These are phyloP conservation scores for Suillus discolor DNA, from an alignment of 768 basidiomycete species.

Conservation along the genomic window DNA sequence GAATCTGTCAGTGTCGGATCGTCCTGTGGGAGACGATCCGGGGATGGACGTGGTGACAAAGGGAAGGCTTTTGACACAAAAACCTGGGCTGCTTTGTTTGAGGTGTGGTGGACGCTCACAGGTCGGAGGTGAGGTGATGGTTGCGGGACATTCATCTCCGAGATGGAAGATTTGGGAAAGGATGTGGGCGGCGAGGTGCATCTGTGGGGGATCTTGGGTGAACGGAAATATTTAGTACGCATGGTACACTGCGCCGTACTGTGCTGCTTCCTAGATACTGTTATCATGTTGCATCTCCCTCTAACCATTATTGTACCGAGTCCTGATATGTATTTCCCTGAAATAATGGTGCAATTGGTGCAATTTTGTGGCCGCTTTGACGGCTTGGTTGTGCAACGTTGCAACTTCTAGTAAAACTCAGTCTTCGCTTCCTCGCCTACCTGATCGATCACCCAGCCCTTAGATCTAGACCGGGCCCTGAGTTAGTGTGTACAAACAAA, in stretches of 20 bases:
- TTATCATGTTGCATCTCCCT: conserved; percentile 32
- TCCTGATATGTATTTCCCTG: conserved; percentile 45
- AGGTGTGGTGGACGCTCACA: conserved; percentile 66
- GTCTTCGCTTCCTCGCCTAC: not conserved
- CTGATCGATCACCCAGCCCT: not conserved
- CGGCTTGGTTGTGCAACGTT: not conserved
- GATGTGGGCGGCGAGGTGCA: conserved; percentile 59
- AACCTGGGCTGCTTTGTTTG: conserved; percentile 48
- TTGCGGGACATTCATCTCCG: conserved; percentile 37
- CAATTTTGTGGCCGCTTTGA: not conserved
- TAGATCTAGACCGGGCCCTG: not conserved
- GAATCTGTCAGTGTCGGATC: conserved; percentile 41
- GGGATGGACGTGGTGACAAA: conserved; percentile 67
- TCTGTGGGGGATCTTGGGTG: conserved; percentile 73
- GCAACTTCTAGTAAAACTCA: not conserved
- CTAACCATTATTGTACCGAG: conserved; percentile 44
- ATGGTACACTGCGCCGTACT: not conserved
- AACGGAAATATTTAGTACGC: conserved; percentile 17
- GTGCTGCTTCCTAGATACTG: conserved; percentile 21
- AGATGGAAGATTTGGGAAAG: conserved; percentile 68
- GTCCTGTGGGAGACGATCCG: conserved; percentile 40
- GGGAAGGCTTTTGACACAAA: conserved; percentile 45
- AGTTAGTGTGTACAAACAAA: not conserved
- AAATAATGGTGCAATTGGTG: conserved; percentile 30
- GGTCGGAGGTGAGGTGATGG: conserved; percentile 34